phyloP scores from a whole-genome alignment of 257 asterid species.

The Nicotiana noctiflora region DNA sequence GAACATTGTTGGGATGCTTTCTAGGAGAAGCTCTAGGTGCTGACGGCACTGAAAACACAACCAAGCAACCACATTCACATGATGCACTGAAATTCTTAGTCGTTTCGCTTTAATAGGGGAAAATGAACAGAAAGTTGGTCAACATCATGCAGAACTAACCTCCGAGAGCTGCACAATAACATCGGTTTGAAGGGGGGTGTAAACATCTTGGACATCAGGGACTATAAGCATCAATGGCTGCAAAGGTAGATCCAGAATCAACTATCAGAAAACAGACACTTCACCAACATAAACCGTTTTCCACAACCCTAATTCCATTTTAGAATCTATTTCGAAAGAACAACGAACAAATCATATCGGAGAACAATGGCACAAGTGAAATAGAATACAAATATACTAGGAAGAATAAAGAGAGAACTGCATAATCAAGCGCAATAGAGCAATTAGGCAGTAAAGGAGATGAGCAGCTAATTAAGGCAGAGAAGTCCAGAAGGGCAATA shows the following conservation, averaged over 20 bases:
- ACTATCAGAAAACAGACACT: not conserved
- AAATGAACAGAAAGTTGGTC: slow-evolving; percentile 8
- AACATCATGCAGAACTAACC: slow-evolving; percentile 36
- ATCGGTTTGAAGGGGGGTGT: slow-evolving; percentile 92
- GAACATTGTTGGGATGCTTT: slow-evolving; percentile 85
- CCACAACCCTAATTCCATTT: slow-evolving; percentile 2
- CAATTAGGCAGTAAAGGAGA: not conserved
- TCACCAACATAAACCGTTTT: not conserved
- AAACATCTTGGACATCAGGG: slow-evolving; percentile 95
- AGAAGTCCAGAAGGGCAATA: not conserved
- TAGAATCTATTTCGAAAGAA: not conserved
- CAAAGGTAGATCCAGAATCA: slow-evolving; percentile 22
- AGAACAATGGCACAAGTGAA: not conserved
- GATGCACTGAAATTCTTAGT: not conserved
- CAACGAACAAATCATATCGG: not conserved
- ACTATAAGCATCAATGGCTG: slow-evolving; percentile 98
- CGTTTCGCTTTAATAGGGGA: not conserved
- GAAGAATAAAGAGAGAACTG: not conserved
- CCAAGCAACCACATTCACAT: not conserved
- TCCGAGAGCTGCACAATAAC: slow-evolving; percentile 86
- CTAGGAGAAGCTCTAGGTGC: slow-evolving; percentile 78
- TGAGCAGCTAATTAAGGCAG: not conserved
- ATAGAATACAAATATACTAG: not conserved
- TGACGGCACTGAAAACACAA: slow-evolving; percentile 66
- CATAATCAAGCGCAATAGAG: not conserved